These are phyloP conservation scores for Quercus dentata DNA, from an alignment of 306 rosid species.

Conservation along the genomic window DNA sequence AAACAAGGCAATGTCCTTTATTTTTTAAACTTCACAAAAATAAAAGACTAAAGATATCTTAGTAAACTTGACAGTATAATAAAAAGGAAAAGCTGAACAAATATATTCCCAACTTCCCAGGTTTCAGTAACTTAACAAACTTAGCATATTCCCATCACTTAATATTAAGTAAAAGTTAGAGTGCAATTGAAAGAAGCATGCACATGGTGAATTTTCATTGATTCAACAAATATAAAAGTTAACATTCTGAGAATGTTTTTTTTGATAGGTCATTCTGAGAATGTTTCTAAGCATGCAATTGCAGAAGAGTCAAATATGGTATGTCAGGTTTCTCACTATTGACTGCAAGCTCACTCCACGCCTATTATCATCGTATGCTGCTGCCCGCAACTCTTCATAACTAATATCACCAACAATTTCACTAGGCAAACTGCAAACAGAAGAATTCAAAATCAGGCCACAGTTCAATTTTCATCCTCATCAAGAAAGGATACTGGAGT, in stretches of 20 bases:
- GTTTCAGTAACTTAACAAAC: not conserved
- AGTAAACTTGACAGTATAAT: not conserved
- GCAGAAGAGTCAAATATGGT: constrained; percentile 3
- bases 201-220: not conserved
- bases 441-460: constrained; percentile 16
- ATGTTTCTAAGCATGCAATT: constrained; percentile 3
- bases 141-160: not conserved
- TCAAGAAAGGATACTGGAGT: constrained; percentile 2
- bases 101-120: not conserved
- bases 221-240: not conserved
- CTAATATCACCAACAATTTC: constrained; percentile 89
- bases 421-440: constrained; percentile 62
- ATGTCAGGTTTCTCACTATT: constrained; percentile 57
- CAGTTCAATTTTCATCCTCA: not conserved
- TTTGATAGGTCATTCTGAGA: not conserved
- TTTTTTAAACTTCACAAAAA: not conserved
- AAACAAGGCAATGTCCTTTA: not conserved
- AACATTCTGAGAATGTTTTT: not conserved
- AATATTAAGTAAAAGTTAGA: not conserved
- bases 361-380: constrained; percentile 84
- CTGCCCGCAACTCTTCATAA: constrained; percentile 79
- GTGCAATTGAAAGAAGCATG: not conserved
- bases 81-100: not conserved
- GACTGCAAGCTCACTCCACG: constrained; percentile 60
- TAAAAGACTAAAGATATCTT: not conserved